Conservation (phyloP, 2,329 filamentous ascomycete genomes). For the Cercospora berteroae region DNA sequence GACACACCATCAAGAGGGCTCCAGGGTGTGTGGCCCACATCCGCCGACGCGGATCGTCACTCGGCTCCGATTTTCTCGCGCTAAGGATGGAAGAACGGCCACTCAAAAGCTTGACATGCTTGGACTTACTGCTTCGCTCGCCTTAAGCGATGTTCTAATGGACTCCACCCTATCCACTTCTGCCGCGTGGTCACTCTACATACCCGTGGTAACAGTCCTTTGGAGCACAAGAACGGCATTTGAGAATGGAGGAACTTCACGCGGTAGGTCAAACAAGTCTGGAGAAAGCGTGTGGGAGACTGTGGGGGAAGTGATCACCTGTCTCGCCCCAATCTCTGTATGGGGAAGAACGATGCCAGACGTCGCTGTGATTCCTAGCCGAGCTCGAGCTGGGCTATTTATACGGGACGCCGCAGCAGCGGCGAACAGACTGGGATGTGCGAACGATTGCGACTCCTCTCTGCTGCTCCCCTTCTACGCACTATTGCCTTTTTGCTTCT, state of each 20-base stretch:
- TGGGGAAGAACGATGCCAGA: background rate
- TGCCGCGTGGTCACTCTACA: background rate
- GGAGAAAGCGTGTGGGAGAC: slow-evolving; percentile 8
- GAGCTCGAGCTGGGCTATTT: background rate
- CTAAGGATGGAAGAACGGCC: background rate
- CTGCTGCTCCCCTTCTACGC: background rate
- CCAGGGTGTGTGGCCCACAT: background rate
- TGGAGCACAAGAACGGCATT: slow-evolving; percentile 8
- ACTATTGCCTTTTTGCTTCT: background rate
- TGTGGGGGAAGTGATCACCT: slow-evolving; percentile 1
- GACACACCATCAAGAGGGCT: background rate
- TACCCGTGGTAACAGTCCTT: background rate
- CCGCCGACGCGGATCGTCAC: background rate
- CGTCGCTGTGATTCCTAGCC: background rate
- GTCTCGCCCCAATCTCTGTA: background rate
- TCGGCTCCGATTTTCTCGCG: background rate
- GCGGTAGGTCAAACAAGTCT: background rate
- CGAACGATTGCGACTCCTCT: background rate
- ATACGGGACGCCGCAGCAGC: slow-evolving; percentile 3
- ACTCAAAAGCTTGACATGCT: slow-evolving; percentile 15
- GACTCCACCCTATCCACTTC: background rate
- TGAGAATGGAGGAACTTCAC: background rate
- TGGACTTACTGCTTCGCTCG: background rate
- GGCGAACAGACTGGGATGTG: background rate
- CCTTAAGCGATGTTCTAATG: background rate